Evolutionary conservation across 106 monocot species (phyloP), one percentile per base, ranked within the genome.

Genomic region (Dendrobium nobile): DNA sequence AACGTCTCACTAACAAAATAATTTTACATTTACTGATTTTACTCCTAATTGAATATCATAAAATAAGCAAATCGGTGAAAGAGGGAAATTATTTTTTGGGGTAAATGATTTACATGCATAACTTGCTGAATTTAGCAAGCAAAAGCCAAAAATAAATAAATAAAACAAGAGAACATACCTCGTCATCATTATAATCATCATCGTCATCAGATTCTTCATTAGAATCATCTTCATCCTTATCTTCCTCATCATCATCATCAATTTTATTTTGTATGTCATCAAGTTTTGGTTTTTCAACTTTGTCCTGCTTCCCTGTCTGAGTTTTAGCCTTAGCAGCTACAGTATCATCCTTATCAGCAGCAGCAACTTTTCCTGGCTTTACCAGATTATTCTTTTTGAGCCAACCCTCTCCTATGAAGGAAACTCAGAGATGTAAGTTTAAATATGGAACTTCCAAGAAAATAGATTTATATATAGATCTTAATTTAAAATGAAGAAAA

Each of bases 191-290:
- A 22, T 13, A 67, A 13, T 77, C 77, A 41, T 77, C 78, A 79
- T 80, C 86, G 33, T 82, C 85, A 79, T 86, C 86, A 0, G 56
- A 61, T 33, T 75, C 79, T 15, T 80, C 81, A 1, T 79, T 67
- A 22, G n/a, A 77, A 13, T 77, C 77, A 41, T 77, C 70, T 44
- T 80, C 75, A 41, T 83, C 87, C 20, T 78, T 83, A 9, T 84
- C 82, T 70, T 82, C 84, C 75, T 87, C 87, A 75, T 78, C 85
- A 9, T 84, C 82, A 75, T 82, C 84, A 72, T 87, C 85, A 75
- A 80, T 83, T 15, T 82, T 73, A 31, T 86, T 82, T 26, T 43
- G 77, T 2, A 17, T 22, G 0, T 20, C 55, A 18, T 78, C 80
- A 6, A 37, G 43, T 1, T 86, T 77, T 0, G 51, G 44, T 16